These are phyloP conservation scores for Eucalyptus coolabah DNA, from an alignment of 345 rosid species.

Conservation along the genomic window DNA sequence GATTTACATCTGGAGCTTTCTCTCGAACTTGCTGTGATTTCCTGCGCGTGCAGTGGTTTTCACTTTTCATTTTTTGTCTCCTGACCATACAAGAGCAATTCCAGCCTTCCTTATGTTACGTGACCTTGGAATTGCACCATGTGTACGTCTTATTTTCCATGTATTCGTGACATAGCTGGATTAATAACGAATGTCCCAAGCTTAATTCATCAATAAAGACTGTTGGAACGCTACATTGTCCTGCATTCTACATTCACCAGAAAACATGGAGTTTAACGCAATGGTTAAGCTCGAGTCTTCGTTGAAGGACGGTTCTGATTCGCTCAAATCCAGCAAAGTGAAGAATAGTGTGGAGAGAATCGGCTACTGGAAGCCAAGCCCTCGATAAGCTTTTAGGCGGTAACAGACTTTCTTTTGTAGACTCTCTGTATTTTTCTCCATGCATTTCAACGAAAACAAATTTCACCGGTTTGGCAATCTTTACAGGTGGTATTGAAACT, in stretches of 20 bases:
- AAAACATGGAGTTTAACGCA: no score
- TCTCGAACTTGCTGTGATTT: background rate
- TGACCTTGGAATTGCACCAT: background rate
- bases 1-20: background rate
- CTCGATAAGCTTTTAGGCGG: background rate
- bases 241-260: no score
- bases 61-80: background rate
- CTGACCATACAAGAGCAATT: background rate
- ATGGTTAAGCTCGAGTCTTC: no score
- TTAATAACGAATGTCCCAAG: no score
- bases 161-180: background rate
- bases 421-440: background rate
- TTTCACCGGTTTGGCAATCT: background rate
- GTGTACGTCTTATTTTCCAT: background rate
- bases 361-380: background rate
- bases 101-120: background rate
- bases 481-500: background rate
- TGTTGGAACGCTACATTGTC: background rate
- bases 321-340: no score
- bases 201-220: background rate
- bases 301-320: no score
- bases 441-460: background rate
- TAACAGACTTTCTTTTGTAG: background rate
- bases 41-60: background rate
- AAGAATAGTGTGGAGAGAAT: no score